Evolutionary conservation across 208 protist genomes (phyloP).

Genomic region (Leptomonas seymouri): DNA sequence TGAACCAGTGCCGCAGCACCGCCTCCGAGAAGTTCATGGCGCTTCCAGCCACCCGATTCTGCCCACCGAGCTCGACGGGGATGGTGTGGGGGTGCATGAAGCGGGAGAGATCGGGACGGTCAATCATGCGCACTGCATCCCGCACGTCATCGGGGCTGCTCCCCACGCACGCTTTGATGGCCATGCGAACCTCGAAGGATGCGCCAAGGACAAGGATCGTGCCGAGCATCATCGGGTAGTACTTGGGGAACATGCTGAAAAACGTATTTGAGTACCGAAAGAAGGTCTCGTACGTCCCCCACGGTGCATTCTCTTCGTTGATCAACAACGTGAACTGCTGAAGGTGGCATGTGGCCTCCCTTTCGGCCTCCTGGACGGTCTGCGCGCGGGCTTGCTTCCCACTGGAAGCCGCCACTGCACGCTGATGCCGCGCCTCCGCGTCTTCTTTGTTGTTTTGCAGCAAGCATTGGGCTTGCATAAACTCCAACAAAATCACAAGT

Average conservation of each 20-base stretch:
- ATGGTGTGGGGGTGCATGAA: conserved; percentile 55
- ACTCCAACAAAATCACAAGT: conserved; percentile 68
- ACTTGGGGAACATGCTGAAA: conserved; percentile 62
- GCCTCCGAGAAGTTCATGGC: conserved; percentile 58
- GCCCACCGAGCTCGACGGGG: conserved; percentile 52
- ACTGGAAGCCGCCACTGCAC: conserved; percentile 7
- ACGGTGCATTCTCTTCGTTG: conserved; percentile 55
- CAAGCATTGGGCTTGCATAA: conserved; percentile 65
- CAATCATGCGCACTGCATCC: conserved; percentile 62
- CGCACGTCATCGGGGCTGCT: conserved; percentile 30
- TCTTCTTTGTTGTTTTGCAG: conserved; percentile 32
- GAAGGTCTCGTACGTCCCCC: conserved; percentile 39
- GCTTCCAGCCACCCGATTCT: conserved; percentile 24
- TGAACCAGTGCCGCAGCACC: conserved; percentile 78
- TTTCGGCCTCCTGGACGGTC: conserved; percentile 9
- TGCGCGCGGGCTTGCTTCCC: not conserved
- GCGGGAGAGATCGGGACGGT: conserved; percentile 41
- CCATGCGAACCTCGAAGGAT: conserved; percentile 48
- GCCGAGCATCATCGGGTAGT: conserved; percentile 73
- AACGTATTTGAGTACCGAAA: conserved; percentile 42
- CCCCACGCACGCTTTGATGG: conserved; percentile 51
- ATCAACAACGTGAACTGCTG: conserved; percentile 75
- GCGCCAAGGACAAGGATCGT: conserved; percentile 59
- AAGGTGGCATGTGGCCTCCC: conserved; percentile 16
- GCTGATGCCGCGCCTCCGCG: conserved; percentile 20